Evolutionary conservation across 2,329 filamentous ascomycete genomes (phyloP), one percentile per base, ranked within the genome.

Genomic region (Aspergillus sp.): DNA sequence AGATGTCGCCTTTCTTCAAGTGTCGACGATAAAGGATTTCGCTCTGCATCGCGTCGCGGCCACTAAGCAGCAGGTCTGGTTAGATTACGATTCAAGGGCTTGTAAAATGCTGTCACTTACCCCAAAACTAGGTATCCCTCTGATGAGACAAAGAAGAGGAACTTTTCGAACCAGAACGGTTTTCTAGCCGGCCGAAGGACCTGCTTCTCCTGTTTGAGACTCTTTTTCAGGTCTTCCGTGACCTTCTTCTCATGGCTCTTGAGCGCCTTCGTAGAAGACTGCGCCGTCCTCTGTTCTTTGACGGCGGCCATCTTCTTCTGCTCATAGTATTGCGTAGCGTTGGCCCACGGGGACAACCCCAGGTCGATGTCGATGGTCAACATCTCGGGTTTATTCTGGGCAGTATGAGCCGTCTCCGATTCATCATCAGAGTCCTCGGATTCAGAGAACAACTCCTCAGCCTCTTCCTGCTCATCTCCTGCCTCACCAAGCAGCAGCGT

Each of bases 151-250:
- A 99, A 99, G 81, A 91, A 97, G 23, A 86, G 78, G 64, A 96
- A 99, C 72, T 99, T 99, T 66, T 99, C 94, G 61, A 97, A 99
- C 94, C 94, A 99, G 64, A 92, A 83, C 59, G 87, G 88, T 64
- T 86, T 88, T 51, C 94, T 84, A 7, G 96, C 87, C 0, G 88
- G 91, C 43, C 92, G 86, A 9, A 97, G 76, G 2, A 95, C 78
- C 17, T 91, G 87, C 70, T 96, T 97, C 72, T 97, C 94, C 66
- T 94, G 88, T 74, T 96, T 96, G 52, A 97, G 72, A 0, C 86
- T 88, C 64, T 91, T 93, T 73, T 89, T 95, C 19, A 97, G 78
- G 67, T 96, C 91, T 11, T 89, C 84, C 4, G 83, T 80, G 19
- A 97, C 92, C 73, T 96, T 97, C 64, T 88, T 87, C 68, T 96